phyloP scores from a whole-genome alignment of 78 protist species.

The Dictyostelium purpureum region DNA sequence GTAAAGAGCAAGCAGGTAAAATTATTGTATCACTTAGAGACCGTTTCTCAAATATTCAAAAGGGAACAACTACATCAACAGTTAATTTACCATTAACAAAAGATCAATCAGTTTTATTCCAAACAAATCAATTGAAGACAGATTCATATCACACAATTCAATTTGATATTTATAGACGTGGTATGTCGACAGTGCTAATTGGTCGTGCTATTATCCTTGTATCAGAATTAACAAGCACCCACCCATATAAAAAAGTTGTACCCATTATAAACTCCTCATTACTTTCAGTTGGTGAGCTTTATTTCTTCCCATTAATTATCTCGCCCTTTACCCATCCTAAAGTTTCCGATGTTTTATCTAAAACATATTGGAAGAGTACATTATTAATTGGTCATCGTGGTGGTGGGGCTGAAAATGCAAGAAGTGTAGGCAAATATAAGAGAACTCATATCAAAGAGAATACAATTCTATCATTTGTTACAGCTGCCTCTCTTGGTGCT shows the following conservation, averaged over 20 bases:
- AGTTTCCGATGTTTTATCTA: slow-evolving; percentile 9
- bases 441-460: slow-evolving; percentile 86
- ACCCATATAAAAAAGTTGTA: not conserved
- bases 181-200: slow-evolving; percentile 63
- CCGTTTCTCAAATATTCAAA: not conserved
- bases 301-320: slow-evolving; percentile 45
- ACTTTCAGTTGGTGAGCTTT: slow-evolving; percentile 36
- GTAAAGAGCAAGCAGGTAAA: slow-evolving; percentile 49
- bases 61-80: not conserved
- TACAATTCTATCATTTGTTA: slow-evolving; percentile 83
- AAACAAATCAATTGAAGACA: slow-evolving; percentile 14
- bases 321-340: slow-evolving; percentile 60
- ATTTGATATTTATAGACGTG: slow-evolving; percentile 57
- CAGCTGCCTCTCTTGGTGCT: slow-evolving; percentile 86
- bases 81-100: slow-evolving; percentile 17
- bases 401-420: slow-evolving; percentile 77
- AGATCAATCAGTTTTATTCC: slow-evolving; percentile 56
- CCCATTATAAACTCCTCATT: slow-evolving; percentile 65
- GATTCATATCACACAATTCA: not conserved
- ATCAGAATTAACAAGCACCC: not conserved
- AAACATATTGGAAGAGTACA: slow-evolving; percentile 62
- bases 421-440: slow-evolving; percentile 45
- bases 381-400: slow-evolving; percentile 80
- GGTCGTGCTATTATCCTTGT: slow-evolving; percentile 34
- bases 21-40: slow-evolving; percentile 17